Base-by-base conservation (phyloP, 352 stramenopile genomes). In the Globisporangium nodosum region DNA sequence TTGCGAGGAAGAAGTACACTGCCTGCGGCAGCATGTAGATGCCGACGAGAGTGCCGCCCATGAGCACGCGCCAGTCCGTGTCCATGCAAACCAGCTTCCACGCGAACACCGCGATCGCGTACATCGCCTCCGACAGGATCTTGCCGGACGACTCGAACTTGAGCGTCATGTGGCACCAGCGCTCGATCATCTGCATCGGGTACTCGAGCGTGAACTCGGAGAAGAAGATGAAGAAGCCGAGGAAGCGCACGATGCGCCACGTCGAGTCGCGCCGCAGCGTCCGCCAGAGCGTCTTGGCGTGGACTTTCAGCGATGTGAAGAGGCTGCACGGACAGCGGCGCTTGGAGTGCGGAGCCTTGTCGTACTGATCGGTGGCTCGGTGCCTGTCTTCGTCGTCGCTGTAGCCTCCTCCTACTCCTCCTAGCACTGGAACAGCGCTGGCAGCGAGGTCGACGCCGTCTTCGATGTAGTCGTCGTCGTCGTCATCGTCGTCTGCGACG, bases 141-240 rank as follows among this genome's bases (percentile, higher is more conserved):
- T 82, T 80, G 37, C 68, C 72, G 1, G 66, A 72, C 0, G 78
- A 84, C 33, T 65, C 39, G 2, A 74, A 51, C 54, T 77, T 79
- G 52, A 71, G 54, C 6, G 65, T 72, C 5, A 86, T 64, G 21
- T 61, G 60, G 16, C 66, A 82, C 60, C 78, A 77, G 39, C 62
- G 60, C 20, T 78, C 68, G 12, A 90, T 65, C 43, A 71, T 64
- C 13, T 66, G 54, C 49, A 80, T 61, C 3, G 76, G 67, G 52
- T 81, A 88, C 31, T 61, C 72, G 51, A 90, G 58, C 16, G 62
- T 68, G 51, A 86, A 90, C 58, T 87, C 75, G 43, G 73, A 74
- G 62, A 85, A 69, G 56, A 82, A 83, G 12, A 80, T 65, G 56
- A 84, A 83, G 20, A 85, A 47, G 42, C 72, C 73, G 54, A 90